phyloP scores from a whole-genome alignment of 176 grass and related monocot species.

The Ananas comosus region DNA sequence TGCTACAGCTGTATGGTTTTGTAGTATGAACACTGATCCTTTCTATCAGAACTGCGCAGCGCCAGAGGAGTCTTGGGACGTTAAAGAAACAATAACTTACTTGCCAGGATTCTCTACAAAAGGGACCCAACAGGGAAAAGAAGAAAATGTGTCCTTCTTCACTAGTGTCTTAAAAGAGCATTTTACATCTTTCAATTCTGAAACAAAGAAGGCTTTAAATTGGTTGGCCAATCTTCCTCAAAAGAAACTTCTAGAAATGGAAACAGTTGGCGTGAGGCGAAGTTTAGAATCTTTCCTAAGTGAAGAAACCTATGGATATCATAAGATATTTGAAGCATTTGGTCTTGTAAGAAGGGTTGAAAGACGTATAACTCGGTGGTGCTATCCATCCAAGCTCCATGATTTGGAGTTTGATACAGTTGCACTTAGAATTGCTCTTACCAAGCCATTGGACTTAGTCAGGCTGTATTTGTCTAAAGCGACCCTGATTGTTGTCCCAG shows the following conservation, averaged over 20 bases:
- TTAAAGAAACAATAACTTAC: conserved; percentile 47
- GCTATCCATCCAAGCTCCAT: conserved; percentile 72
- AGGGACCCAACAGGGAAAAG: conserved; percentile 45
- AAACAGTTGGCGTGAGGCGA: conserved; percentile 69
- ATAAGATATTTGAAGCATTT: conserved; percentile 88
- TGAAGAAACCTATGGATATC: conserved; percentile 47
- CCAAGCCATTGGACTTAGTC: conserved; percentile 42
- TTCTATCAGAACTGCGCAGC: conserved; percentile 45
- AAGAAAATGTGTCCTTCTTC: conserved; percentile 72
- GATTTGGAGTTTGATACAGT: conserved; percentile 70
- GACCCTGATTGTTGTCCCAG: conserved; percentile 84
- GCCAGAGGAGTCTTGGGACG: conserved; percentile 61
- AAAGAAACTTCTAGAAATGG: conserved; percentile 60
- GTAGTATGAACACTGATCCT: conserved; percentile 80
- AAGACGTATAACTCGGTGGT: conserved; percentile 44
- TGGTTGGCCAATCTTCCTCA: conserved; percentile 75
- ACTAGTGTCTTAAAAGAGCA: conserved; percentile 65
- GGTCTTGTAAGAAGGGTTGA: conserved; percentile 75
- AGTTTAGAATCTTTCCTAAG: conserved; percentile 44
- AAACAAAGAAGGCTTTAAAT: conserved; percentile 81
- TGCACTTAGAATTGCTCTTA: conserved; percentile 71
- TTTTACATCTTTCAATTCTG: conserved; percentile 48
- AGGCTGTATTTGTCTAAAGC: conserved; percentile 84
- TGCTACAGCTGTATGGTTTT: conserved; percentile 71
- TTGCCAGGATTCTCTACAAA: conserved; percentile 91